phyloP scores from a whole-genome alignment of 1,139 yeast species.

The Magnusiomyces fungicola region DNA sequence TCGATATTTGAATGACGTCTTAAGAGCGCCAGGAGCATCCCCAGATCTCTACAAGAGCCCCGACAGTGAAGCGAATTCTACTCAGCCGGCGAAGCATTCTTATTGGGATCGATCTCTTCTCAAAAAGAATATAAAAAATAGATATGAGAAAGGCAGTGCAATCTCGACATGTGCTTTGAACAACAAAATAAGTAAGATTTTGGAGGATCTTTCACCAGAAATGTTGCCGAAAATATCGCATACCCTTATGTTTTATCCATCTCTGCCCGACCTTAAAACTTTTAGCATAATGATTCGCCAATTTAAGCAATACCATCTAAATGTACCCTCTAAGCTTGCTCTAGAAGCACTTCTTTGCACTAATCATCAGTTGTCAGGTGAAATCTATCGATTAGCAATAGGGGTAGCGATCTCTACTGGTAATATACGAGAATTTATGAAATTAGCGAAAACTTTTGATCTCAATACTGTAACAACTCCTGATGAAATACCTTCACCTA shows the following conservation, averaged over 20 bases:
- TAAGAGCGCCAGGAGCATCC: background rate
- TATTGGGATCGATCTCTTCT: no score
- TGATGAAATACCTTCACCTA: conserved; percentile 12
- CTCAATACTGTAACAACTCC: conserved; percentile 11
- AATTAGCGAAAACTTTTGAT: conserved; percentile 17
- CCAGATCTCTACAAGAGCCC: background rate
- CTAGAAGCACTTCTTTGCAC: conserved; percentile 22
- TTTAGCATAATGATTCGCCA: conserved; percentile 22
- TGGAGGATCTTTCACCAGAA: background rate
- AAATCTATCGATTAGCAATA: conserved; percentile 19
- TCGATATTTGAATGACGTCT: background rate
- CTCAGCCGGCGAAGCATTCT: no score
- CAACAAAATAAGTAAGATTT: background rate
- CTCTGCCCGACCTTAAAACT: conserved; percentile 21
- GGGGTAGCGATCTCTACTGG: conserved; percentile 19
- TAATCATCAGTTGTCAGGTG: conserved; percentile 19
- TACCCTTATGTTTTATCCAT: conserved; percentile 18
- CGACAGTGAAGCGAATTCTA: background rate
- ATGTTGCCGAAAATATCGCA: conserved; percentile 13
- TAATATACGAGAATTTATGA: conserved; percentile 17
- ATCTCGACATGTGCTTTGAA: background rate
- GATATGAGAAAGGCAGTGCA: background rate
- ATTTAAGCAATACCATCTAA: conserved; percentile 18
- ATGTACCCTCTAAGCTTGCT: conserved; percentile 24
- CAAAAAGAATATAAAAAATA: no score